Evolutionary conservation across 2,329 filamentous ascomycete species (phyloP), one percentile per base, ranked within the genome.

Genomic region (Sarocladium kiliense): DNA sequence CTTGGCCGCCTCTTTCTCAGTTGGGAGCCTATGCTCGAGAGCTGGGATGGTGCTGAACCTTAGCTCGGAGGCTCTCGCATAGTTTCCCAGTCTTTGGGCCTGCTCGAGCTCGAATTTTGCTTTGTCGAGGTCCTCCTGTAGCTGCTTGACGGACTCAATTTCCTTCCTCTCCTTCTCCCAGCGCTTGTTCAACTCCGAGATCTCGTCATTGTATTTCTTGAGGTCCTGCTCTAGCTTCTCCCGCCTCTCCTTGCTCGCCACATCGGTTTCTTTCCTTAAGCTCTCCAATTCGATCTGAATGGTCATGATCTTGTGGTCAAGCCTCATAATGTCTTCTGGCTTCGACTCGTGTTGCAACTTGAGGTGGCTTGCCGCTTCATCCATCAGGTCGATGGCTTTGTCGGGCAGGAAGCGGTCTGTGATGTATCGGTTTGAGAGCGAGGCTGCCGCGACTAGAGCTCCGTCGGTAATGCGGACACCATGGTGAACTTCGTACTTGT

Each of bases 211-310:
- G 63, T 90, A 88, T 51, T 77, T 76, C 64, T 89, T 88, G 19
- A 97, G 72, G 7, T 87, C 87, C 54, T 81, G 77, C 67, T 97
- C 87, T 1, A 97, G 80, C 65, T 93, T 93, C 64, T 95, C 89
- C 21, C 91, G 81, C 18, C 94, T 84, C 70, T 97, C 94, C 62
- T 86, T 86, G 66, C 91, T 96, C 18, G 89, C 86, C 50, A 96
- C 79, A 62, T 99, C 94, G 11, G 86, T 96, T 69, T 99, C 94
- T 65, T 97, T 97, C 53, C 93, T 84, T 41, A 99, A 74, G 58
- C 91, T 97, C 68, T 97, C 94, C 1, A 97, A 79, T 68, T 99
- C 93, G 59, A 99, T 97, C 66, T 97, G 93, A 14, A 97, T 91
- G 0, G 93, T 97, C 84, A 97, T 95, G 58, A 97, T 96, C 65